A percentile compares a stretch with the other conserved stretches of the same genome.
Evolutionary conservation across 805 yeast genomes (phyloP).

Genomic region (Ogataea populi-albae): DNA sequence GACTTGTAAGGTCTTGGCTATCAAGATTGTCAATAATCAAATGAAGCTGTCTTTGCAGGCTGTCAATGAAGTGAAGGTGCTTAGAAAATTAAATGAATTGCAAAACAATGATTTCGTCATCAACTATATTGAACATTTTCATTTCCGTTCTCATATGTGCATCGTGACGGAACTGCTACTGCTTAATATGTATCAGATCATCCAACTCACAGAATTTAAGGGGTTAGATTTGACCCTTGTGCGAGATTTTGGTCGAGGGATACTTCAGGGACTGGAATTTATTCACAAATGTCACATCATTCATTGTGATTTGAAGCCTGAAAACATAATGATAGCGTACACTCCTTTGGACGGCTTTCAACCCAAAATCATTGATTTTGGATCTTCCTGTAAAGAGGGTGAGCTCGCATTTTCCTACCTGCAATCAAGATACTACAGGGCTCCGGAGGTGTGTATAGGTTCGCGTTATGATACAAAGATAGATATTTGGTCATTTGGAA

Average conservation of each 20-base stretch:
- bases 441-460: constrained; percentile 75
- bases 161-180: constrained; percentile 73
- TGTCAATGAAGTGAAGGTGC: constrained; percentile 66
- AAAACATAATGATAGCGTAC: constrained; percentile 60
- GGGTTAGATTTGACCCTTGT: constrained; percentile 47
- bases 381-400: constrained; percentile 52
- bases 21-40: constrained; percentile 74
- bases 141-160: constrained; percentile 79
- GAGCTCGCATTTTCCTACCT: constrained; percentile 49
- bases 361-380: constrained; percentile 79
- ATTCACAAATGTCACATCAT: constrained; percentile 57
- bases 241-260: constrained; percentile 47
- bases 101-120: constrained; percentile 39
- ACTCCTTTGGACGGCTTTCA: constrained; percentile 31
- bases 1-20: constrained; percentile 55
- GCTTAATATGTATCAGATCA: constrained; percentile 59
- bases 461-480: constrained; percentile 53
- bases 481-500: constrained; percentile 92
- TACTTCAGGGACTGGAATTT: constrained; percentile 57
- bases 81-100: constrained; percentile 44
- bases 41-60: constrained; percentile 76
- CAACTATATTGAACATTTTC: constrained; percentile 64
- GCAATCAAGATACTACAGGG: constrained; percentile 69
- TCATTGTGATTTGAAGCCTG: constrained; percentile 88
- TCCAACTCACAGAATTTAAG: constrained; percentile 46